phyloP scores from a whole-genome alignment of 2,329 filamentous ascomycete species.

The Bretziella fagacearum region DNA sequence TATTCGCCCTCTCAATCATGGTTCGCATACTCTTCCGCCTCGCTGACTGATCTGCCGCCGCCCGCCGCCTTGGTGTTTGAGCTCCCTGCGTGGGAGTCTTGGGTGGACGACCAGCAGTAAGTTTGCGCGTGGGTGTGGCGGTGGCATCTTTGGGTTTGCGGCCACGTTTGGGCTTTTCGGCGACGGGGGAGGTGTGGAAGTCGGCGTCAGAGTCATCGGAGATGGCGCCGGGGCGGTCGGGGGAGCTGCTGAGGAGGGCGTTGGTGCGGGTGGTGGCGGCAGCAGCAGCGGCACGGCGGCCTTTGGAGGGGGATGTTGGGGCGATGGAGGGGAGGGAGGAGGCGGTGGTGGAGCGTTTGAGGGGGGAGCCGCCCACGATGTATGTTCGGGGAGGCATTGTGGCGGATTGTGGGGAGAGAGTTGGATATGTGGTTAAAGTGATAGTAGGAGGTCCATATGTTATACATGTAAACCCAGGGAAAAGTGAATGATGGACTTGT shows the following conservation, averaged over 20 bases:
- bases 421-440: neutral
- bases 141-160: constrained; percentile 14
- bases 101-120: constrained; percentile 21
- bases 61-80: constrained; percentile 45
- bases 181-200: constrained; percentile 3
- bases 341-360: constrained; percentile 8
- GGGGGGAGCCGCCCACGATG: constrained; percentile 16
- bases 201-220: constrained; percentile 12
- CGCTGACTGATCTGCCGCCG: constrained; percentile 69
- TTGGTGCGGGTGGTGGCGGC: neutral
- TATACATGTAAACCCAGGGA: neutral
- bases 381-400: constrained; percentile 10
- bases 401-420: neutral
- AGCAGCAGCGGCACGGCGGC: constrained; percentile 7
- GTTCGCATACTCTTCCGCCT: constrained; percentile 67
- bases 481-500: too few species aligned
- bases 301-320: constrained; percentile 6
- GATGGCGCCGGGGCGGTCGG: neutral
- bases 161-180: constrained; percentile 9
- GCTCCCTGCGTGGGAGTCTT: constrained; percentile 19
- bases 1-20: constrained; percentile 54
- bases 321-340: neutral
- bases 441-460: neutral
- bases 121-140: constrained; percentile 22
- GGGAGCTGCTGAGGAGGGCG: constrained; percentile 6